Evolutionary conservation across 257 asterid genomes (phyloP), one percentile per base, ranked within the genome.

Genomic region (Rubia yunnanensis): DNA sequence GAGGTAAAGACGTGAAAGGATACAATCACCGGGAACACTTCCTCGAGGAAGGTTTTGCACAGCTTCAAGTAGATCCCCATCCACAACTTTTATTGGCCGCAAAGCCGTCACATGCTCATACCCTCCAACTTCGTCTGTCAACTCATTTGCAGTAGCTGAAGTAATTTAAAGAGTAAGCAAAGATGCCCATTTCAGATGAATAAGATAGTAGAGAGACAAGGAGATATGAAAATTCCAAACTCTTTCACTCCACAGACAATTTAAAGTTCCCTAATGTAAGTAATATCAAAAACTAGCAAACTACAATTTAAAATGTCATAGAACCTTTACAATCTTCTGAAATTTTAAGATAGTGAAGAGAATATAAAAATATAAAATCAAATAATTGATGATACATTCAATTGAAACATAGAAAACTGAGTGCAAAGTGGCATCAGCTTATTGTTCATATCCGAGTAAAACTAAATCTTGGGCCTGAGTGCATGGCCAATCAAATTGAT

Each of bases 121-220:
- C 69, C 99, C 99, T 35, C 99, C 99, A 56, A 92, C 89, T 81
- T 89, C 97, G 72, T 74, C 72, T n/a, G 90, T 83, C 86, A 89
- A 70, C 65, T 83, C 95, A 68, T 94, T 94, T 64, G 79, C 77
- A 63, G 97, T 82, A 63, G 83, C 99, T 92, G 87, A 74, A 81
- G 61, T 75, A 72, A 67, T 56, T 50, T 70, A 79, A 70, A 60
- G 65, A 61, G 36, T 34, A 34, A 53, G 28, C 50, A 48, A 60
- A 18, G 48, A 13, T 34, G 50, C n/a, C 22, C 52, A 39, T 48
- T 38, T 28, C 35, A 56, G 20, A 13, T 13, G 20, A 28, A 52
- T 28, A 46, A 46, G 34, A 13, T 15, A 44, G 54, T 7, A 34
- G 58, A n/a, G 39, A 48, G 20, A 18, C 5, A 63, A 36, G 27